phyloP scores from a whole-genome alignment of 148 eudicot species.

The Heliosperma pusillum region DNA sequence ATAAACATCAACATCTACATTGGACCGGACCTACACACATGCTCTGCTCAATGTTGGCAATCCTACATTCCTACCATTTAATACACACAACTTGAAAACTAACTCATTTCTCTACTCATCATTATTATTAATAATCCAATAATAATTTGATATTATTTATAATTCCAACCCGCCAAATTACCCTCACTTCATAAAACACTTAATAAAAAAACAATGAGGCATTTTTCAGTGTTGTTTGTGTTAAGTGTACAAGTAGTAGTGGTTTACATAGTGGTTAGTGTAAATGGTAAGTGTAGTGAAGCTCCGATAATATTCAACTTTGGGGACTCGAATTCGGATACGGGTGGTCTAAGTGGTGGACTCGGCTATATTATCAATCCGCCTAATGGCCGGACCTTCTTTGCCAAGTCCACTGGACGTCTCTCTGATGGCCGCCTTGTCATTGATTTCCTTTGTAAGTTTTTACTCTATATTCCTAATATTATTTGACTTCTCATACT shows the following conservation, averaged over 20 bases:
- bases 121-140: background rate
- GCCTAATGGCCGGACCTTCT: slow-evolving; percentile 65
- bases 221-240: background rate
- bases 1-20: too few relatives aligned
- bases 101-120: background rate
- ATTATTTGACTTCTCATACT: background rate
- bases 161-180: background rate
- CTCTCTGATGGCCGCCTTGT: slow-evolving; percentile 75
- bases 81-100: background rate
- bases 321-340: slow-evolving; percentile 82
- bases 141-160: too few relatives aligned
- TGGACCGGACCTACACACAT: background rate
- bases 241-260: slow-evolving; percentile 1
- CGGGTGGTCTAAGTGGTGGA: slow-evolving; percentile 67
- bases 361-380: slow-evolving; percentile 49
- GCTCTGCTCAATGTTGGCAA: background rate
- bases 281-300: slow-evolving; percentile 26
- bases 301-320: slow-evolving; percentile 62
- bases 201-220: background rate
- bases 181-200: too few relatives aligned
- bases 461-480: background rate
- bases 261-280: background rate
- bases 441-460: slow-evolving; percentile 77
- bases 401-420: slow-evolving; percentile 54
- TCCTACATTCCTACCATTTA: background rate